Percentiles rank a stretch among this genome's conserved stretches.
These are phyloP conservation scores for Haberlea rhodopensis DNA, from an alignment of 257 asterid genomes.

Conservation along the genomic window DNA sequence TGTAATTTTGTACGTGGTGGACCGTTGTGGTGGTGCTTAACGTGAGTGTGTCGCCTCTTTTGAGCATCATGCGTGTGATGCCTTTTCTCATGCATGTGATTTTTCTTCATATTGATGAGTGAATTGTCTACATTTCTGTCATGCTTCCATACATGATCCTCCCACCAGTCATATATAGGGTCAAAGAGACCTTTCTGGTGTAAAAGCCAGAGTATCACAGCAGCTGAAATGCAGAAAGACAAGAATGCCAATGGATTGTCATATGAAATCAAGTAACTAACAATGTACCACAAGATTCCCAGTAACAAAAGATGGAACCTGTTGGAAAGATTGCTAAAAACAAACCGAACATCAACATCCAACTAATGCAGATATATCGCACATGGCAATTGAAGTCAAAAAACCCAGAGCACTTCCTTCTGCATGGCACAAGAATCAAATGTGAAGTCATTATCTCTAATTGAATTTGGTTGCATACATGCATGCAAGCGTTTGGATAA, in stretches of 20 bases:
- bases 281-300: neutral
- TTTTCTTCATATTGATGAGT: constrained; percentile 31
- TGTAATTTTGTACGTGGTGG: constrained; percentile 74
- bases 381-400: constrained; percentile 87
- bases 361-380: constrained; percentile 78
- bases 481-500: neutral
- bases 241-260: constrained; percentile 8
- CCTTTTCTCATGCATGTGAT: constrained; percentile 40
- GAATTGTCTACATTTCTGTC: constrained; percentile 30
- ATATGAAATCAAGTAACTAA: neutral
- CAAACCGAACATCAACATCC: constrained; percentile 76
- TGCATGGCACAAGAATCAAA: constrained; percentile 35
- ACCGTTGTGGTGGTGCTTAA: constrained; percentile 34
- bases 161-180: constrained; percentile 97
- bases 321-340: constrained; percentile 78
- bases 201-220: constrained; percentile 78
- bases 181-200: constrained; percentile 85
- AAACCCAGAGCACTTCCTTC: constrained; percentile 73
- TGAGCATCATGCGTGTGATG: constrained; percentile 45
- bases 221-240: constrained; percentile 46
- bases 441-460: neutral
- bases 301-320: constrained; percentile 41
- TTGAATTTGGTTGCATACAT: neutral
- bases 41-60: constrained; percentile 36
- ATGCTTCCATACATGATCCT: constrained; percentile 65